Evolutionary conservation across 2,329 filamentous ascomycete species (phyloP).

Genomic region (Hirsutella minnesotensis): DNA sequence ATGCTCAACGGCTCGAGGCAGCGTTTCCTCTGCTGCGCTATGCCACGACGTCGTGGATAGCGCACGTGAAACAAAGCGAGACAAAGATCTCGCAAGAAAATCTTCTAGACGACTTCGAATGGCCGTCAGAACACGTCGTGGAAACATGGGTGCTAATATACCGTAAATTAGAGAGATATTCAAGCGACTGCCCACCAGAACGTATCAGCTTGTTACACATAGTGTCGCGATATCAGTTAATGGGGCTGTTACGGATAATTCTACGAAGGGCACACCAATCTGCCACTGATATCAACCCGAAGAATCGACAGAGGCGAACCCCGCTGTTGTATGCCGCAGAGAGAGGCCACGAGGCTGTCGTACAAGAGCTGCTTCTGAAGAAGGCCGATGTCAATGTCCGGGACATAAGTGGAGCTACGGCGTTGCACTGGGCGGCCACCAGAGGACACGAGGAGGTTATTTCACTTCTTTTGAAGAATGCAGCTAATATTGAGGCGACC

Average conservation of each 20-base stretch:
- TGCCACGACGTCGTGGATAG: constrained; percentile 2
- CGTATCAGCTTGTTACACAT: neutral
- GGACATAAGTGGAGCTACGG: too few relatives aligned
- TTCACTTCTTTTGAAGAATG: too few relatives aligned
- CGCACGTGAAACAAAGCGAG: constrained; percentile 3
- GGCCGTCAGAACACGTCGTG: neutral
- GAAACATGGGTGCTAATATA: neutral
- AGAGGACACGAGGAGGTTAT: too few relatives aligned
- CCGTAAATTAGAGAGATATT: neutral
- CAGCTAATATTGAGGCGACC: too few relatives aligned
- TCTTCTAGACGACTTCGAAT: neutral
- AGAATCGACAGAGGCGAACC: neutral
- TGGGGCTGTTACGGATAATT: neutral
- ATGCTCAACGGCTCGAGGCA: neutral
- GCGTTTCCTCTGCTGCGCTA: constrained; percentile 2
- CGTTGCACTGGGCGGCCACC: too few relatives aligned
- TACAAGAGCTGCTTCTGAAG: neutral
- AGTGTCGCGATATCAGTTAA: neutral
- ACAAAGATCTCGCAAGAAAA: neutral
- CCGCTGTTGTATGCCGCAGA: neutral
- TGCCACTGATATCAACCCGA: neutral
- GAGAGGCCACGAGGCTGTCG: neutral
- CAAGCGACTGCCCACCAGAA: neutral
- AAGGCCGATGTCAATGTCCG: neutral
- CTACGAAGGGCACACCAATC: neutral